Base-by-base conservation (phyloP, 2,329 filamentous ascomycete genomes). In the Trichoderma guizhouense region DNA sequence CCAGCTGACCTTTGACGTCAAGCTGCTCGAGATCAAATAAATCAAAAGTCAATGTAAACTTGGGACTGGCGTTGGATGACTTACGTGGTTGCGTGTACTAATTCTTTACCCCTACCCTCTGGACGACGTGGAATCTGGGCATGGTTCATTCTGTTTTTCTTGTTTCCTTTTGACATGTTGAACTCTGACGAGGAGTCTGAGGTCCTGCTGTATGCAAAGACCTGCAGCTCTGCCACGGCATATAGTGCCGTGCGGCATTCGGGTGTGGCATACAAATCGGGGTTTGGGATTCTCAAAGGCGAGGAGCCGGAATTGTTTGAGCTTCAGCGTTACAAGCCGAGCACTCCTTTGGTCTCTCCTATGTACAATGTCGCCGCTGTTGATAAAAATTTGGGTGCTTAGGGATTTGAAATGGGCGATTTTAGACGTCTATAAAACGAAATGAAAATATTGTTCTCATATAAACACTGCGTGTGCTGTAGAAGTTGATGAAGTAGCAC, bases 1-100 rank as follows among this genome's bases (percentile, higher is more conserved):
- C 82, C 93, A 92, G 76, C 85, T 99, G 82, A 89, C 92, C 81
- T 99, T 99, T 82, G 97, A 99, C 82, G 88, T 96, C 78, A 96
- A 95, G 88, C 86, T 95, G 69, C 85, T 95, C 69, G 91, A 92
- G 83, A 93, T 94, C 84, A 94, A 94, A 87, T 95, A 91, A 86
- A 83, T 72, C 47, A 65, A 39, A 57, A 24, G 39, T 67, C 43
- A 21, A 57, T 21, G 26, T 62, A 24, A 51, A 65, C 63, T 67
- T 71, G 62, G 62, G 64, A 47, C 51, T 14, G 61, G 71, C 71
- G 71, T 72, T 72, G 71, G 61, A 69, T 72, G 58, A 62, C 62
- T 69, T 58, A 30, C 57, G n/a, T 28, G 69, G 68, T 62, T 72
- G 65, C 64, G 67, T 71, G 62, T 73, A 68, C 63, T 72, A 72